Conservation (phyloP, 202 grass and related monocot species). For the Carex arenaria region DNA sequence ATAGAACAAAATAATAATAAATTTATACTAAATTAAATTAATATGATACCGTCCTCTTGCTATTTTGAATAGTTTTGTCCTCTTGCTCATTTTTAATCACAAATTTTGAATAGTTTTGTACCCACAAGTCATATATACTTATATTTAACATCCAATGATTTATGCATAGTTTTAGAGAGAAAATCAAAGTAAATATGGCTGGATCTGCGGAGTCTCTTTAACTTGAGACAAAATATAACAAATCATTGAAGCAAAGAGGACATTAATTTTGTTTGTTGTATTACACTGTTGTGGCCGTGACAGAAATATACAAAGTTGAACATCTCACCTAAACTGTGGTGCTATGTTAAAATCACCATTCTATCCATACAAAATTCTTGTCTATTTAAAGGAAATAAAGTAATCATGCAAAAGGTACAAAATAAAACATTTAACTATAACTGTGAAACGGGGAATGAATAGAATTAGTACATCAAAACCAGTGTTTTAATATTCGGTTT, state of each 20-base stretch:
- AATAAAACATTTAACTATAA: not conserved
- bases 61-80: not conserved
- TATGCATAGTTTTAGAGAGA: not conserved
- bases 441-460: not conserved
- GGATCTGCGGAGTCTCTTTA: not conserved
- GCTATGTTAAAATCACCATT: not conserved
- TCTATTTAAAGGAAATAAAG: not conserved
- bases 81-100: not conserved
- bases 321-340: conserved; percentile 13
- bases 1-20: no score
- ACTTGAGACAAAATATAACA: conserved; percentile 9
- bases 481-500: no score
- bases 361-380: not conserved
- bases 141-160: not conserved
- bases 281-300: conserved; percentile 3
- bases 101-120: not conserved
- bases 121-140: not conserved
- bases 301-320: conserved; percentile 18
- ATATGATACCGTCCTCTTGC: not conserved
- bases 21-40: no score
- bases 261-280: conserved; percentile 5
- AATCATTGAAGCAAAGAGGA: not conserved
- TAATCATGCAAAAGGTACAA: not conserved
- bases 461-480: no score
- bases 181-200: not conserved